phyloP scores from a whole-genome alignment of 2,329 filamentous ascomycete genomes.

The Nemania serpens region DNA sequence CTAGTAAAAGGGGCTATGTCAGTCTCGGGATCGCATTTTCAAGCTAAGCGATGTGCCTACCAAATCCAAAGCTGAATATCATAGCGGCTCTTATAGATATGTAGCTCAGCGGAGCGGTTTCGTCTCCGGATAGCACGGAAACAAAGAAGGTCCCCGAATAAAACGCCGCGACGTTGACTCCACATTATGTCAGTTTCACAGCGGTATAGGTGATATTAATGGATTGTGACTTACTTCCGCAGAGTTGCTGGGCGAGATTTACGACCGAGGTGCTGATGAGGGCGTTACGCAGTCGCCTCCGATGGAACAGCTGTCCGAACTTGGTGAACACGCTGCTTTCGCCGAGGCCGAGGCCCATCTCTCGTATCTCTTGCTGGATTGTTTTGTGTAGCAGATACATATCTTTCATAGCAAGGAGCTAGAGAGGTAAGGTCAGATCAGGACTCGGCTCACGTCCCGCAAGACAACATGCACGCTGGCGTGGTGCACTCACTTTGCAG shows the following conservation, averaged over 20 bases:
- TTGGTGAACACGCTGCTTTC: neutral
- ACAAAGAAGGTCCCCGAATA: conserved; percentile 7
- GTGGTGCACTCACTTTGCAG: conserved; percentile 4
- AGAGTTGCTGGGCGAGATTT: conserved; percentile 9
- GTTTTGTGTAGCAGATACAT: conserved; percentile 10
- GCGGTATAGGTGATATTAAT: neutral
- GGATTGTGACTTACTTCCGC: conserved; percentile 8
- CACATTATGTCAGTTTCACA: neutral
- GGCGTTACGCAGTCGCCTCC: conserved; percentile 12
- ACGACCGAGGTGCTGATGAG: conserved; percentile 8
- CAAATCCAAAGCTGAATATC: conserved; percentile 6
- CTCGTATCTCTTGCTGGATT: conserved; percentile 1
- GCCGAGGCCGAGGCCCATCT: neutral
- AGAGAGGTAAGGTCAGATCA: neutral
- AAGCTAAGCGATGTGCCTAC: neutral
- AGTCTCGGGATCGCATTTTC: neutral
- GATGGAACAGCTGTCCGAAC: conserved; percentile 6
- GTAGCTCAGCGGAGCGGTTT: neutral
- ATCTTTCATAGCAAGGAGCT: conserved; percentile 15
- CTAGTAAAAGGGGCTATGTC: neutral
- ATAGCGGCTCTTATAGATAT: neutral
- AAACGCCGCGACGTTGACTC: conserved; percentile 11
- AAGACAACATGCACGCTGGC: neutral
- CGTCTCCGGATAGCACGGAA: neutral
- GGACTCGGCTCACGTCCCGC: neutral